Evolutionary conservation across 371 early-diverging fungal genomes (phyloP).

Genomic region (Batrachochytrium dendrobatidis): DNA sequence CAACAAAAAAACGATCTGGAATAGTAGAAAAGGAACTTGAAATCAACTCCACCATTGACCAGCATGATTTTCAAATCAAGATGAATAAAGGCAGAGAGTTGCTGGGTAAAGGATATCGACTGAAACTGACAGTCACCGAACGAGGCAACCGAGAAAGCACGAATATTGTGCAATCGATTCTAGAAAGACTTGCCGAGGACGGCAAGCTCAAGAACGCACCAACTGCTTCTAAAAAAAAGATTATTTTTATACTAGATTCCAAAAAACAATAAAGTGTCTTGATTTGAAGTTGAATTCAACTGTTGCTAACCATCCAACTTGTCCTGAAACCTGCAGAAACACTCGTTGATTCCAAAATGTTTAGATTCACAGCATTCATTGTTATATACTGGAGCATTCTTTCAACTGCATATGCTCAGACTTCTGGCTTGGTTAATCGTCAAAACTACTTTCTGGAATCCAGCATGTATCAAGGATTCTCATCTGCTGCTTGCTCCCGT

Average conservation of each 20-base stretch:
- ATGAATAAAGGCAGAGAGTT: constrained; percentile 8
- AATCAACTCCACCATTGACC: constrained; percentile 14
- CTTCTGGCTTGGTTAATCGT: neutral
- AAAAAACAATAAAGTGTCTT: too few species aligned
- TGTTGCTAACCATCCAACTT: too few species aligned
- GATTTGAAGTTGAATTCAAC: too few species aligned
- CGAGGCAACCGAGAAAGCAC: neutral
- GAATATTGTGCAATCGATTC: neutral
- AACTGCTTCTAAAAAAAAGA: neutral
- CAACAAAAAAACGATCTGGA: neutral
- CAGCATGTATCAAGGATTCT: constrained; percentile 24
- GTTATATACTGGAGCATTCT: neutral
- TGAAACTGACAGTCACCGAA: neutral
- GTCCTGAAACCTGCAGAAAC: too few species aligned
- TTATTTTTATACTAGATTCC: neutral
- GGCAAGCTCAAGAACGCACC: neutral
- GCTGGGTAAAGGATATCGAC: constrained; percentile 6
- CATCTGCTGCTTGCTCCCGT: constrained; percentile 43
- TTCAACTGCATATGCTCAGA: neutral
- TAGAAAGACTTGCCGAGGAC: neutral
- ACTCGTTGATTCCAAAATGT: too few species aligned
- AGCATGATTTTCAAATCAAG: constrained; percentile 21
- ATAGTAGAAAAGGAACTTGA: constrained; percentile 17
- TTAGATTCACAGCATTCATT: neutral
- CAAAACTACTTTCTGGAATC: constrained; percentile 22